Percentiles rank a stretch among this genome's conserved stretches.
These are phyloP conservation scores for Capsaspora owczarzaki DNA, from an alignment of 78 protist genomes.

Conservation along the genomic window DNA sequence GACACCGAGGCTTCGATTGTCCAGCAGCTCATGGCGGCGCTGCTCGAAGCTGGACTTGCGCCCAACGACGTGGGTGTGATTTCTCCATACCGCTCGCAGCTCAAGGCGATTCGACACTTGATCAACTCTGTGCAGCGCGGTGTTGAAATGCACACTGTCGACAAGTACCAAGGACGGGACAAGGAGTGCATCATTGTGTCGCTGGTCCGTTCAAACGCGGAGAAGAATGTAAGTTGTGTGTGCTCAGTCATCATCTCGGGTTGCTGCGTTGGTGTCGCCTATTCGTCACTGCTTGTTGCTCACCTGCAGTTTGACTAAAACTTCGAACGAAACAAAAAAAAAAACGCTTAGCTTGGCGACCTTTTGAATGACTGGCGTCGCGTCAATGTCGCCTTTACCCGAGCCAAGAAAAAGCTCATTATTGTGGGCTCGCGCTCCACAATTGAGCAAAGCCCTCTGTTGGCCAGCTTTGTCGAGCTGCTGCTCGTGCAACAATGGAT, in stretches of 20 bases:
- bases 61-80: conserved; percentile 59
- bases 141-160: conserved; percentile 60
- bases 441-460: no score
- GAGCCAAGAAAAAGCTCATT: conserved; percentile 72
- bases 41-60: neutral
- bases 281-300: neutral
- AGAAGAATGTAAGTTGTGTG: conserved; percentile 19
- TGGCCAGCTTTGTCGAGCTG: no score
- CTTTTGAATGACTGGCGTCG: conserved; percentile 74
- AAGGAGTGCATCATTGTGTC: conserved; percentile 71
- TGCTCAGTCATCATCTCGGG: neutral
- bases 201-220: conserved; percentile 41
- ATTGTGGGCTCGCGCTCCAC: conserved; percentile 69
- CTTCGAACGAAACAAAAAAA: neutral
- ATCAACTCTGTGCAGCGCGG: neutral
- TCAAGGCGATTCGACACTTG: neutral
- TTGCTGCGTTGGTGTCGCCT: neutral
- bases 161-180: conserved; percentile 80
- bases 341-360: conserved; percentile 44
- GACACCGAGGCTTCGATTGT: conserved; percentile 1
- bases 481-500: no score
- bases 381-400: conserved; percentile 78
- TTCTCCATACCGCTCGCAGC: conserved; percentile 72
- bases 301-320: neutral
- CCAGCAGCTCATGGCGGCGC: neutral